Evolutionary conservation across 768 basidiomycete genomes (phyloP).

Genomic region (Leucosporidium yakuticum): DNA sequence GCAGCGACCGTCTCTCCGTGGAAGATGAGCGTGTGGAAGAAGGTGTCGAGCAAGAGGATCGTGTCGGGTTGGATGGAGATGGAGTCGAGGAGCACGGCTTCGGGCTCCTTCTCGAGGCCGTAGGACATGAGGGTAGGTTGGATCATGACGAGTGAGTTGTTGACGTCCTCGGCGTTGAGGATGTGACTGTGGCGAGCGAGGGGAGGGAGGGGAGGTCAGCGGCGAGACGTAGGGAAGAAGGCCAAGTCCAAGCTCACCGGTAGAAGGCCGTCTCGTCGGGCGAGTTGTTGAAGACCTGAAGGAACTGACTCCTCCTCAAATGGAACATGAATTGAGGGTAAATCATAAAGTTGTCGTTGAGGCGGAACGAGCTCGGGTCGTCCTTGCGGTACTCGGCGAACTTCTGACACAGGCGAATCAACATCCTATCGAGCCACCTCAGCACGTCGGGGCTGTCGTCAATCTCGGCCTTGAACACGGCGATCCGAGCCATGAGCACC

Average conservation of each 20-base stretch:
- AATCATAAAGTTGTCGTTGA: slow-evolving; percentile 93
- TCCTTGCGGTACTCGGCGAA: slow-evolving; percentile 99
- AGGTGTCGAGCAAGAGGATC: slow-evolving; percentile 92
- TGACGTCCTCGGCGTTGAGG: slow-evolving; percentile 93
- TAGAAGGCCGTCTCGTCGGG: slow-evolving; percentile 99
- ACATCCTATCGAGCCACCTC: slow-evolving; percentile 96
- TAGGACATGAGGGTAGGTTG: slow-evolving; percentile 99
- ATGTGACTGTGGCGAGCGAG: slow-evolving; percentile 52
- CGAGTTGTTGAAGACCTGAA: slow-evolving; percentile 99
- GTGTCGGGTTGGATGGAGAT: slow-evolving; percentile 97
- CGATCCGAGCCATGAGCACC: slow-evolving; percentile 96
- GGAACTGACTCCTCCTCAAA: slow-evolving; percentile 88
- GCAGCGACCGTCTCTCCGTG: slow-evolving; percentile 94
- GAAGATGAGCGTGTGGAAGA: slow-evolving; percentile 99
- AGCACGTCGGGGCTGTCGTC: slow-evolving; percentile 96
- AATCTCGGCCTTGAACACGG: slow-evolving; percentile 98
- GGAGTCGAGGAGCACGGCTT: slow-evolving; percentile 92
- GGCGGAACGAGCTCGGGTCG: slow-evolving; percentile 85
- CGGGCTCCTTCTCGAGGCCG: slow-evolving; percentile 80
- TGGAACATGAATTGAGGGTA: slow-evolving; percentile 99
- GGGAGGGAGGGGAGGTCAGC: neutral
- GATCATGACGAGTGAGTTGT: slow-evolving; percentile 99
- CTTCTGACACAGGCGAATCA: slow-evolving; percentile 96
- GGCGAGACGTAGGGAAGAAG: neutral
- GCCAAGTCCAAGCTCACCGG: slow-evolving; percentile 52